These are phyloP conservation scores for Quercus glauca DNA, from an alignment of 306 rosid species.

Conservation along the genomic window DNA sequence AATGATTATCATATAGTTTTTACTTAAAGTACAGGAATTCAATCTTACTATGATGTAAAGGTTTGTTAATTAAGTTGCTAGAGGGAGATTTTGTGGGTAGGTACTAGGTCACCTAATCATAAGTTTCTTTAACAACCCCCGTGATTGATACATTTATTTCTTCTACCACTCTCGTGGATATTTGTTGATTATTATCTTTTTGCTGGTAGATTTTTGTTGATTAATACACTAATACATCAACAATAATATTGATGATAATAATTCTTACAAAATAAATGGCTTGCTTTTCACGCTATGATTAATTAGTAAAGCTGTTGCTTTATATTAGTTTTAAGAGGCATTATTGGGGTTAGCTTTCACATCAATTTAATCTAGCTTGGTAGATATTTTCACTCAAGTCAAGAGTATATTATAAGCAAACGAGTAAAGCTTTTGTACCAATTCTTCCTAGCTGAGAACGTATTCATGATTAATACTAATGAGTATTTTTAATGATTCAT, in stretches of 20 bases:
- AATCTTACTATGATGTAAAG: neutral
- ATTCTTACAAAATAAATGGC: neutral
- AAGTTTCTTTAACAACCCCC: slow-evolving; percentile 4
- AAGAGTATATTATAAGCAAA: no score
- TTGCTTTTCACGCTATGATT: slow-evolving; percentile 4
- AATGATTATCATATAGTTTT: neutral
- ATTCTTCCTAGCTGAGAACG: no score
- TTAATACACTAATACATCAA: no score
- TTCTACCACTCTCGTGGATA: neutral
- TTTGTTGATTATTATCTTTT: neutral
- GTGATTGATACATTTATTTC: neutral
- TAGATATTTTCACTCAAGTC: neutral
- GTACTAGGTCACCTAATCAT: slow-evolving; percentile 20
- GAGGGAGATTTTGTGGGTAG: neutral
- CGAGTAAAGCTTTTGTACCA: no score
- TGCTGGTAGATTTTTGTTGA: no score
- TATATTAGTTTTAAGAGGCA: neutral
- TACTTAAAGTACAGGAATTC: neutral
- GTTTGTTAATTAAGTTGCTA: neutral
- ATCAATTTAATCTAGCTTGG: no score
- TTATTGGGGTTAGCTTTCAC: neutral
- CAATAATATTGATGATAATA: neutral
- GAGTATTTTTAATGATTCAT: no score
- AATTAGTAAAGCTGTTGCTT: neutral
- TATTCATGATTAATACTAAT: no score